phyloP scores from a whole-genome alignment of 176 grass and related monocot species.

The Calamus simplicifolius region DNA sequence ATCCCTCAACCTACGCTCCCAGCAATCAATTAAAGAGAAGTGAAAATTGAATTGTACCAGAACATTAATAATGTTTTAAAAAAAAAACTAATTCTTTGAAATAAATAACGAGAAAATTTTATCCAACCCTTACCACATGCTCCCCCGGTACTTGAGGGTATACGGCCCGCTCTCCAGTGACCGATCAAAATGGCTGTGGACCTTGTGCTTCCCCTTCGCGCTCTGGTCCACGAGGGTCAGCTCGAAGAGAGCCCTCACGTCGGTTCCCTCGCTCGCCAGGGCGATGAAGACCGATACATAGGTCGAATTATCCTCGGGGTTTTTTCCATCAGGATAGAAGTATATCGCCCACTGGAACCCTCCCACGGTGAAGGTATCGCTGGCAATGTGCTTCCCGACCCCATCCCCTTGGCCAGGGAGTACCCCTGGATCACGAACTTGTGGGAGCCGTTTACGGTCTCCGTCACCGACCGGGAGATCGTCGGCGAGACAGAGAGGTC shows the following conservation, averaged over 20 bases:
- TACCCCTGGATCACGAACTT: conserved; percentile 11
- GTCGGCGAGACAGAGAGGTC: background rate
- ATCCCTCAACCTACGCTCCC: no score
- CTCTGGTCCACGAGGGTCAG: conserved; percentile 9
- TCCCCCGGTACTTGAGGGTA: no score
- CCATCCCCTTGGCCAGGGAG: conserved; percentile 9
- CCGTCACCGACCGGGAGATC: conserved; percentile 1
- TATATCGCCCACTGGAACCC: conserved; percentile 6
- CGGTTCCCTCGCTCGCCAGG: conserved; percentile 8
- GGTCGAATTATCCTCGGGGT: conserved; percentile 6
- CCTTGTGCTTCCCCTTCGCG: conserved; percentile 6
- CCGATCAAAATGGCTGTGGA: conserved; percentile 9
- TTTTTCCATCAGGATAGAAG: conserved; percentile 9
- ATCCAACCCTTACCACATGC: no score
- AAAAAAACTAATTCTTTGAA: no score
- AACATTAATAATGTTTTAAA: no score
- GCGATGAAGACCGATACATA: conserved; percentile 14
- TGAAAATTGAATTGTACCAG: no score
- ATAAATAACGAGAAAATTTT: no score
- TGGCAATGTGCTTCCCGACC: conserved; percentile 1
- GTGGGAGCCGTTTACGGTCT: conserved; percentile 5
- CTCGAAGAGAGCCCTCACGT: conserved; percentile 14
- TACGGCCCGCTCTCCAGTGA: background rate
- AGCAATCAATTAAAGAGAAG: no score
- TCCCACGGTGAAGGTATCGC: conserved; percentile 8